Evolutionary conservation across 805 yeast genomes (phyloP).

Genomic region (Candida dajiaensis): DNA sequence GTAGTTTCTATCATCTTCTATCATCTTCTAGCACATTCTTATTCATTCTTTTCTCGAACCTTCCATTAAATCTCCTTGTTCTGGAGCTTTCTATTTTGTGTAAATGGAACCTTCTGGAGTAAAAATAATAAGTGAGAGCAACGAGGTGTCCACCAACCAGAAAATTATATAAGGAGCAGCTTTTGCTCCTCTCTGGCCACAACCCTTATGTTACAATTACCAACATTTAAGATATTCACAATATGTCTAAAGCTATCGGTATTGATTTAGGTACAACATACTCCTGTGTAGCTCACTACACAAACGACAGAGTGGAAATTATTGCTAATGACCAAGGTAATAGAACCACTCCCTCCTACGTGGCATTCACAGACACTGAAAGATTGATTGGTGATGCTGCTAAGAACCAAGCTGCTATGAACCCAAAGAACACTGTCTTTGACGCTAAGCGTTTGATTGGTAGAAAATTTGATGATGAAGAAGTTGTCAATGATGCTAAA

Average conservation of each 20-base stretch:
- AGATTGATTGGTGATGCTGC: constrained; percentile 97
- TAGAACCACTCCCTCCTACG: constrained; percentile 96
- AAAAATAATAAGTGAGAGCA: not conserved
- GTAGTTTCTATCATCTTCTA: no score
- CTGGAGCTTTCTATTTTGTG: not conserved
- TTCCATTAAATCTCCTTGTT: not conserved
- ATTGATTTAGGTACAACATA: constrained; percentile 97
- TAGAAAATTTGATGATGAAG: constrained; percentile 71
- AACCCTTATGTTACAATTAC: not conserved
- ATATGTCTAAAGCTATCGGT: constrained; percentile 59
- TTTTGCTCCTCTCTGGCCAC: not conserved
- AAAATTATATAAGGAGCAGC: not conserved
- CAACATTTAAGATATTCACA: constrained; percentile 4
- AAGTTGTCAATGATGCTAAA: constrained; percentile 72
- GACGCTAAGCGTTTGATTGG: constrained; percentile 96
- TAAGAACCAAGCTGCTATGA: constrained; percentile 97
- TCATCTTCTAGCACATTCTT: not conserved
- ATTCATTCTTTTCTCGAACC: not conserved
- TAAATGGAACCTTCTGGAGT: not conserved
- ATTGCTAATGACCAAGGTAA: constrained; percentile 98
- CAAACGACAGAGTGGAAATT: constrained; percentile 87
- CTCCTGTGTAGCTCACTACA: constrained; percentile 91
- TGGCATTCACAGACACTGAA: constrained; percentile 93
- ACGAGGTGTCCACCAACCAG: not conserved
- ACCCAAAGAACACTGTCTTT: constrained; percentile 88